Percentiles rank a stretch among this genome's conserved stretches.
These are phyloP conservation scores for Clonostachys rosea DNA, from an alignment of 2,329 filamentous ascomycete genomes.

Conservation along the genomic window DNA sequence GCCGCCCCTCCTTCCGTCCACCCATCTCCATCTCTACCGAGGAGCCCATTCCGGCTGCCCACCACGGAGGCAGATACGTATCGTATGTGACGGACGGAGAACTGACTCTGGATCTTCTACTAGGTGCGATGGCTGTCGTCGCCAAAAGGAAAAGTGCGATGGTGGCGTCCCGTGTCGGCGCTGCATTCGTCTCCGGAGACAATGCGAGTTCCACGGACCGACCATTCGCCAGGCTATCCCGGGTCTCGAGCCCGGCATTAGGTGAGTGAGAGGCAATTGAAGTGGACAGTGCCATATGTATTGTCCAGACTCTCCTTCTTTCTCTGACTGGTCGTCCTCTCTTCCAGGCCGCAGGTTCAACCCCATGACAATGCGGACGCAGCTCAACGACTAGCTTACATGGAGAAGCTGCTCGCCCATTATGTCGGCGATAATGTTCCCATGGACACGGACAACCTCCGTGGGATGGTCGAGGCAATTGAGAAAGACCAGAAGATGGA, in stretches of 20 bases:
- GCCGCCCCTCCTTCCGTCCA: too few species aligned
- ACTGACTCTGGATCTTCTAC: too few species aligned
- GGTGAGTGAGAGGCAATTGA: slow-evolving; percentile 14
- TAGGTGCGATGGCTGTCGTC: slow-evolving; percentile 49
- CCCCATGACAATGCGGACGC: background rate
- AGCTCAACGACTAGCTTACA: slow-evolving; percentile 10
- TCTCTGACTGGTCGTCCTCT: background rate
- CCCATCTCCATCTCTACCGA: too few species aligned
- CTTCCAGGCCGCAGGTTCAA: background rate
- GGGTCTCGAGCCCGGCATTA: too few species aligned
- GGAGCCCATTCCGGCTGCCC: too few species aligned
- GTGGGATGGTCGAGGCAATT: too few species aligned
- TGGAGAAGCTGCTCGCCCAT: slow-evolving; percentile 42
- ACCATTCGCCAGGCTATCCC: background rate
- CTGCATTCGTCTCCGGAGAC: slow-evolving; percentile 43
- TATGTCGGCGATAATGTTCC: slow-evolving; percentile 31
- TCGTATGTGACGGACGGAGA: too few species aligned
- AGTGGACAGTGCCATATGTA: slow-evolving; percentile 14
- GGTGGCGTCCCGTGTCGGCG: slow-evolving; percentile 49
- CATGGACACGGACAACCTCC: too few species aligned
- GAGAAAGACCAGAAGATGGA: too few species aligned
- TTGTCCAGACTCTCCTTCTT: background rate
- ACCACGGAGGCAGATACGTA: too few species aligned
- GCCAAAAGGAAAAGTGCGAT: slow-evolving; percentile 52
- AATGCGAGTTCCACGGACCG: slow-evolving; percentile 37